These are phyloP conservation scores for Saccharomycopsis microspora DNA, from an alignment of 805 yeast genomes.

Conservation along the genomic window DNA sequence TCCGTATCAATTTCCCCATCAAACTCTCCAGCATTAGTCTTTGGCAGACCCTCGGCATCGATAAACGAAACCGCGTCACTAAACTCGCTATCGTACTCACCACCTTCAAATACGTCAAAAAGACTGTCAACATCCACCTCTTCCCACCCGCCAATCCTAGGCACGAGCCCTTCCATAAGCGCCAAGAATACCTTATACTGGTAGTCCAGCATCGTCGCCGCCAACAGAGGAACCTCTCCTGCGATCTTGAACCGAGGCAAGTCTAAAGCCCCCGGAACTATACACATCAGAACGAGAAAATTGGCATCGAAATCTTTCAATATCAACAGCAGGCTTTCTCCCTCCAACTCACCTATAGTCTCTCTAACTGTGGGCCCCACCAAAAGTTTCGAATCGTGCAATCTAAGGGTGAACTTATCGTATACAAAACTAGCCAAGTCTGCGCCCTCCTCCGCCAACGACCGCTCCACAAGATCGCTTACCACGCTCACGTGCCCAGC, in stretches of 20 bases:
- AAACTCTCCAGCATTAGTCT: constrained; percentile 4
- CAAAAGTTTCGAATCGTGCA: constrained; percentile 80
- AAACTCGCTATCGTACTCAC: constrained; percentile 16
- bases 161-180: constrained; percentile 58
- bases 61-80: constrained; percentile 15
- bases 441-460: constrained; percentile 40
- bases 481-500: constrained; percentile 87
- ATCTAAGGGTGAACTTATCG: constrained; percentile 66
- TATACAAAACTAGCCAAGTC: constrained; percentile 76
- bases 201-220: constrained; percentile 69
- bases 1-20: constrained; percentile 1
- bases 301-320: constrained; percentile 69
- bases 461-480: constrained; percentile 70
- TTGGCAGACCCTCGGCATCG: background rate
- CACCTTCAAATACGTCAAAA: constrained; percentile 7
- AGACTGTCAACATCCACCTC: constrained; percentile 8
- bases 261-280: constrained; percentile 67
- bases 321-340: constrained; percentile 37
- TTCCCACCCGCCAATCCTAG: constrained; percentile 25
- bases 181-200: constrained; percentile 86
- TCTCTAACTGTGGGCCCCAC: constrained; percentile 76
- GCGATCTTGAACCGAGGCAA: constrained; percentile 63
- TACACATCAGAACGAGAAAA: constrained; percentile 69
- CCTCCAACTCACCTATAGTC: constrained; percentile 63
- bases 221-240: constrained; percentile 66